Evolutionary conservation across 305 asterid genomes (phyloP), one percentile per base, ranked within the genome.

Genomic region (Plantago lanceolata): DNA sequence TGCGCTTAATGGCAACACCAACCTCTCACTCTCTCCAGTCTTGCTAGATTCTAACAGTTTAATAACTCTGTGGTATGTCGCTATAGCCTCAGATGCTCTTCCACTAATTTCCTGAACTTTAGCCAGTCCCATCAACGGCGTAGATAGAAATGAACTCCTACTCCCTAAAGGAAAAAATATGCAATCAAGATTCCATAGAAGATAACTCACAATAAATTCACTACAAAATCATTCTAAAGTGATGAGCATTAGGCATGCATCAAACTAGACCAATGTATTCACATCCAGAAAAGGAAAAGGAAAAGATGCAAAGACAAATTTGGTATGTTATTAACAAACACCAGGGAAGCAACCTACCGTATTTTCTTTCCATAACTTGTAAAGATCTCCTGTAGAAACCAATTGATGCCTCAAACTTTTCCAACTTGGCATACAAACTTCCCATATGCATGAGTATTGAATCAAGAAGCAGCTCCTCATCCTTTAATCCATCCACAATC

Each of bases 391-490:
- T 62, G 77, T 91, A 91, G 64, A 67, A 71, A 64, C 35, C 24
- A 63, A 81, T 33, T 43, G 98, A 84, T 74, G 68, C 48, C 64
- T 84, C 90, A 73, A 73, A 76, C 65, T 81, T 83, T 73, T 80
- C 87, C 83, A 88, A 55, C 76, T 82, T 91, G 40, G 79, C 84
- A 68, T 76, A 76, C 75, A 88, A 79, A 68, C 86, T 91, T 74
- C 90, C 98, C 96, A 91, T 88, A 76, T 91, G 98, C 76, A 81
- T 68, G 72, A 88, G 95, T 72, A 88, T 85, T 29, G 89, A 88
- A 82, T 88, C 95, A 75, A 91, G 73, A 75, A 81, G 79, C 55
- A 73, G 82, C 73, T 83, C 95, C 40, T 83, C 85, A 40, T 88
- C 89, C 56, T 81, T 76, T 71, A 91, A 70, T 70, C 67, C 78